Evolutionary conservation across 2,329 filamentous ascomycete species (phyloP), one percentile per base, ranked within the genome.

Genomic region (Nothopassalora personata): DNA sequence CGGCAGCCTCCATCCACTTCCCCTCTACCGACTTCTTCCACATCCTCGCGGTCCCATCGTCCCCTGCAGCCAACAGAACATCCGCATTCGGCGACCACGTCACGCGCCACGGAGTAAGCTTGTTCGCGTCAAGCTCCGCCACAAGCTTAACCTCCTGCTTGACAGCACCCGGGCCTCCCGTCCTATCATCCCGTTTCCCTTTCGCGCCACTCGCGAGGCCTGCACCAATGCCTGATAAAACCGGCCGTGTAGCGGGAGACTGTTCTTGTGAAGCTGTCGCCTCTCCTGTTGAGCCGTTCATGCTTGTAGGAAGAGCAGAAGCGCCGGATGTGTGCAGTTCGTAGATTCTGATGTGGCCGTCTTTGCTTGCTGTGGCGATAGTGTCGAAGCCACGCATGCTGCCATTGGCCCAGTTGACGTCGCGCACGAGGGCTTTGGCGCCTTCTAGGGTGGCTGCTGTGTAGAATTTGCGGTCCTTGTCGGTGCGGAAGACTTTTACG

Each of bases 381-480:
- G 93, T 83, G 73, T 99, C 94, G 72, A 90, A 93, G 1, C 93
- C 93, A 43, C 92, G 81, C 68, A 95, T 91, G 64, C 91, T 95
- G 11, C 91, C 93, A 51, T 91, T 89, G 0, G 93, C 91, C 94
- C 94, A 99, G 1, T 90, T 87, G 1, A 97, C 84, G 72, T 97
- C 92, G 51, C 93, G 83, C 6, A 72, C 89, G 43, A 97, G 80
- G 0, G 87, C 86, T 7, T 84, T 81, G 67, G 96, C 89, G 1
- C 86, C 86, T 31, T 80, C 79, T 15, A 97, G 78, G 70, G 91
- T 88, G 19, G 87, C 86, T 0, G 91, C 91, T 7, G 90, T 83
- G 72, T 96, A 96, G 71, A 97, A 95, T 60, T 90, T 88, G 61
- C 89, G 89, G 56, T 82, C 78, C 71, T 84, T 76, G 76, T 86